These are phyloP conservation scores for Pezicula carpinea DNA, from an alignment of 2,329 filamentous ascomycete genomes.

Conservation along the genomic window DNA sequence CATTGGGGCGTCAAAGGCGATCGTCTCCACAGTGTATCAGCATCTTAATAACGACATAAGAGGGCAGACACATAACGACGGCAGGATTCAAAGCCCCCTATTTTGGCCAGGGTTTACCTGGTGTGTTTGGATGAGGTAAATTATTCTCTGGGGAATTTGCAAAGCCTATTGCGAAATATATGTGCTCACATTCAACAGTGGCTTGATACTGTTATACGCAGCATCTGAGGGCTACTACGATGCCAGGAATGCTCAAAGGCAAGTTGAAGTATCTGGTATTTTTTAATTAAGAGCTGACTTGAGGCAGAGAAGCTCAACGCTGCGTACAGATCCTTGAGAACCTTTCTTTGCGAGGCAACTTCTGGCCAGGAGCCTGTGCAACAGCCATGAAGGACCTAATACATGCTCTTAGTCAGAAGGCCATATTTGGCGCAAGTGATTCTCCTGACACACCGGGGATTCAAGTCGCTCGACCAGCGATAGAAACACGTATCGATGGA, in stretches of 20 bases:
- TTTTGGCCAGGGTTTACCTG: constrained; percentile 44
- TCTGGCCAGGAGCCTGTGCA: constrained; percentile 35
- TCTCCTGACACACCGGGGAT: background rate
- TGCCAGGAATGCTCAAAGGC: constrained; percentile 8
- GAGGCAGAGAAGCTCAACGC: constrained; percentile 17
- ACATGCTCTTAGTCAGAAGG: background rate
- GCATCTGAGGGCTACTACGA: constrained; percentile 33
- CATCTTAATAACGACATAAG: constrained; percentile 5
- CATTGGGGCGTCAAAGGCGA: constrained; percentile 38
- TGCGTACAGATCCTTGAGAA: constrained; percentile 28
- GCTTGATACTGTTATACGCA: constrained; percentile 41
- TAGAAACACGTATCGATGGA: background rate
- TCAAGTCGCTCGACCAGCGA: background rate
- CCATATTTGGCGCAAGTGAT: background rate
- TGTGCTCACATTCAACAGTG: constrained; percentile 14
- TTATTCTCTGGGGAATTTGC: background rate
- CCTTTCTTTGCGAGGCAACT: constrained; percentile 29
- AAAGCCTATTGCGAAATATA: background rate
- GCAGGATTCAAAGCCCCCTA: constrained; percentile 21
- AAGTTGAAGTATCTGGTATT: background rate
- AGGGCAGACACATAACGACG: constrained; percentile 2
- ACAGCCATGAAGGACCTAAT: constrained; percentile 31
- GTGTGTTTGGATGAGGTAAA: constrained; percentile 41
- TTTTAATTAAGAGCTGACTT: constrained; percentile 2
- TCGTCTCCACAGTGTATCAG: constrained; percentile 33